Evolutionary conservation across 495 filamentous ascomycete genomes (phyloP), one percentile per base, ranked within the genome.

Genomic region (Extremus antarcticus): DNA sequence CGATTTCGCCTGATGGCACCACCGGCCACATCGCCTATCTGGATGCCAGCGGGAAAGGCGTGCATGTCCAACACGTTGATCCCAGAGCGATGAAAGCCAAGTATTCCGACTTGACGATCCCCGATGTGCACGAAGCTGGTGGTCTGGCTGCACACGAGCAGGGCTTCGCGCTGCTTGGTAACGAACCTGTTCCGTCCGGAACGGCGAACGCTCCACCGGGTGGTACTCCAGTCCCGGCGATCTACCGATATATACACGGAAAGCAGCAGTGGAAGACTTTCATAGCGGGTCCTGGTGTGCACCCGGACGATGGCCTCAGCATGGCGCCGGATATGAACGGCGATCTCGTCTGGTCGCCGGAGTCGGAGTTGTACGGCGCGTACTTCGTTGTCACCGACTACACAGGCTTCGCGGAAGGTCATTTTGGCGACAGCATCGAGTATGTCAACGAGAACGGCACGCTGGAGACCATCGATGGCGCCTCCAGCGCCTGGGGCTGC

Each of bases 331-430:
- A 80, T 61, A 63, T 78, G 51, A 78, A 80, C 51, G 77, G 76
- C 9, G 77, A 80, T 49, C 67, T 80, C 19, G 77, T 76, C 39
- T 80, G 72, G 60, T 78, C 75, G 22, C 70, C 72, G 50, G 59
- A 65, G n/a, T 65, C 72, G n/a, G 71, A 68, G 2, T 54, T 74
- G 16, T 78, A 78, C 56, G 77, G 72, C 4, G 76, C 76, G 2
- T 80, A 80, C 66, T 75, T 78, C 54, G 76, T 78, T 15, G 71
- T 78, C 2, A 77, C 74, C 11, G 75, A 71, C 50, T 80, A 80
- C 65, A 62, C 69, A 15, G 76, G 76, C 24, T 54, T 51, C n/a
- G 74, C 74, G 3, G 55, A 67, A 2, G 77, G 77, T 23, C 77
- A 80, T 61, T 79, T 68, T 51, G 77, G 77, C 13, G 76, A 80